Evolutionary conservation across 228 moss, liverwort and hornwort species (phyloP).

Genomic region (Sphagnum magellanicum): DNA sequence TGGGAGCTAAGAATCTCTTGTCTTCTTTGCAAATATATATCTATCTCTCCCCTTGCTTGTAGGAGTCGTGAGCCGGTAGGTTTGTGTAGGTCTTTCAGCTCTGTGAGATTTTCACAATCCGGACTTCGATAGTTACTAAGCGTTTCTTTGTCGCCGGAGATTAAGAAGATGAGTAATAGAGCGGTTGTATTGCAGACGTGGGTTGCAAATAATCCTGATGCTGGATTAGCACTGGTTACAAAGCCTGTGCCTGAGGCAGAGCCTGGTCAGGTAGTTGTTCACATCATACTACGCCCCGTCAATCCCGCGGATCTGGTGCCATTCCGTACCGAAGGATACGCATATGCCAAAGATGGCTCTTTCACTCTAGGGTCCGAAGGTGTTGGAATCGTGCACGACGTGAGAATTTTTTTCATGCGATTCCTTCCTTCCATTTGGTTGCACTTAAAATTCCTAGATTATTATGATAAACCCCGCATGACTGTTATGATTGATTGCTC

Average conservation of each 20-base stretch:
- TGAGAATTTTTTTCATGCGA: slow-evolving; percentile 15
- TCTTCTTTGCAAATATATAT: too few relatives aligned
- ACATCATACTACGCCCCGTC: slow-evolving; percentile 65
- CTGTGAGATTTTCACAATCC: too few relatives aligned
- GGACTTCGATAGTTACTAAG: too few relatives aligned
- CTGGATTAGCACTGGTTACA: slow-evolving; percentile 46
- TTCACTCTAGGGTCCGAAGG: slow-evolving; percentile 72
- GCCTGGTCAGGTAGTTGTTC: slow-evolving; percentile 68
- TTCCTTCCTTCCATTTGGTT: not conserved
- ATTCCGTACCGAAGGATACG: slow-evolving; percentile 33
- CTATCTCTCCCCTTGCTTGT: too few relatives aligned
- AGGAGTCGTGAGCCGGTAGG: too few relatives aligned
- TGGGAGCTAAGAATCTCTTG: too few relatives aligned
- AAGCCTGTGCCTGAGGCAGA: slow-evolving; percentile 63
- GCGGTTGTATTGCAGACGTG: slow-evolving; percentile 62
- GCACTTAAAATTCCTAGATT: not conserved
- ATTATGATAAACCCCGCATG: not conserved
- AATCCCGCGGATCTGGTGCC: slow-evolving; percentile 66
- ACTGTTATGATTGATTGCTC: not conserved
- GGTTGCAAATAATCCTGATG: slow-evolving; percentile 48
- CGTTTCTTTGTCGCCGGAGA: too few relatives aligned
- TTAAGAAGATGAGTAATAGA: slow-evolving; percentile 41
- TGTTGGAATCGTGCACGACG: slow-evolving; percentile 69
- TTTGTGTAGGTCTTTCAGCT: too few relatives aligned
- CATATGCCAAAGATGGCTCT: slow-evolving; percentile 22